phyloP scores from a whole-genome alignment of 805 yeast genomes.

The Maudiozyma bulderi region DNA sequence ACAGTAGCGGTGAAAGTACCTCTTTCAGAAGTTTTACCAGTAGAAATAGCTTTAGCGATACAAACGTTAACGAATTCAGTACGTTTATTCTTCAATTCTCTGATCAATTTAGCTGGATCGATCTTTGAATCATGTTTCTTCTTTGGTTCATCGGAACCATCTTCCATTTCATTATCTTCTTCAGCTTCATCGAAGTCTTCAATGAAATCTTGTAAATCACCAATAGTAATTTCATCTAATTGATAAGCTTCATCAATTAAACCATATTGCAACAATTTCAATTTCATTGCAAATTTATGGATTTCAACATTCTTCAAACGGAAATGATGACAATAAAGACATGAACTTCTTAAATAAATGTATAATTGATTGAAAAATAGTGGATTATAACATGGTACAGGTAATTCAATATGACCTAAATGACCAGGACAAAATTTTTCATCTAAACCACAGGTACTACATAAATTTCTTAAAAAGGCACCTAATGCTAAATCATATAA shows the following conservation, averaged over 20 bases:
- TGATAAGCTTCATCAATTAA: constrained; percentile 67
- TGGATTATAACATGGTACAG: constrained; percentile 92
- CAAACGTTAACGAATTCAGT: constrained; percentile 61
- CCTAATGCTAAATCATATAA: constrained; percentile 92
- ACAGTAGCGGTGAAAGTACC: constrained; percentile 81
- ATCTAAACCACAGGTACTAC: constrained; percentile 94
- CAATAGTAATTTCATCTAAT: constrained; percentile 49
- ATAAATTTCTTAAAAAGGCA: constrained; percentile 78
- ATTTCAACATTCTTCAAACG: constrained; percentile 58
- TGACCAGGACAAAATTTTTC: constrained; percentile 96
- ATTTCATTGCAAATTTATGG: constrained; percentile 68
- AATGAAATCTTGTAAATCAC: constrained; percentile 17
- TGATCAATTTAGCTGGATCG: constrained; percentile 5
- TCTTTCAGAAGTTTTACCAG: constrained; percentile 55
- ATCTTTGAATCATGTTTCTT: constrained; percentile 5
- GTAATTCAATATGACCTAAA: constrained; percentile 94
- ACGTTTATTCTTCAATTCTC: constrained; percentile 49
- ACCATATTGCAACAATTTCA: constrained; percentile 80
- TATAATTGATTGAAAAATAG: constrained; percentile 87
- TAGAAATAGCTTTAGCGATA: constrained; percentile 62
- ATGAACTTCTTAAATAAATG: constrained; percentile 69
- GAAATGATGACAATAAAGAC: constrained; percentile 87
- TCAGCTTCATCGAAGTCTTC: constrained; percentile 40
- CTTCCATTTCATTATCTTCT: constrained; percentile 37
- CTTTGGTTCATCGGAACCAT: constrained; percentile 4